Base-by-base conservation (phyloP, 1,284 basidiomycete genomes). In the Leccinum solheimii region DNA sequence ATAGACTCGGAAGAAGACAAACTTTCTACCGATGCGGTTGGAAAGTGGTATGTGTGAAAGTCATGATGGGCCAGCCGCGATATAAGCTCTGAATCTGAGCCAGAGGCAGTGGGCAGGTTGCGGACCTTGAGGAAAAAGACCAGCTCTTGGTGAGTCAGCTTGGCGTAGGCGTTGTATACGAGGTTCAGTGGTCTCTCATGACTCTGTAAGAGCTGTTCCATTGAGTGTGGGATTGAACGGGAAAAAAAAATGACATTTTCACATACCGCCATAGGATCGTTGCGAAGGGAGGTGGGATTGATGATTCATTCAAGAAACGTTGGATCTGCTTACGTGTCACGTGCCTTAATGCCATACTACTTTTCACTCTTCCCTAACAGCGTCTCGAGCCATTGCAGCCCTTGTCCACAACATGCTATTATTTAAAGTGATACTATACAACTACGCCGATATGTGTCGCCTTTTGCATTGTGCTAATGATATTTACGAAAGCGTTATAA, bases 61-160 rank as follows among this genome's bases (percentile, higher is more conserved):
- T 92, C 90, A 69, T 90, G 83, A 60, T 88, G 84, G 3, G 87
- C 83, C 21, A 92, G 82, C 26, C 89, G 81, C 11, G 82, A 82
- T 43, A 85, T 86, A 38, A 91, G 84, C 59, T 90, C 88, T 55
- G 70, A 58, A 64, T 86, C 78, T 51, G 82, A 78, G 49, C 90
- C 90, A 14, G 81, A 76, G 0, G 34, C 34, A 36, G 80, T 83
- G 53, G 87, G 84, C 11, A 92, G 78, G 58, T 81, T 85, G 63
- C 90, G 83, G 56, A 87, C 81, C 76, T 84, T 83, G 72, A 89
- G 85, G 72, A 92, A 92, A 61, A 92, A 81, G 40, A 86, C 74
- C 62, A 92, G 83, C 67, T 92, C 88, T 45, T 84, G 78, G 69
- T 81, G 84, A 26, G 80, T 80, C 66, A 92, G 79, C 64, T 83